Conservation (phyloP, 2,329 filamentous ascomycete species). For the Arthrinium phaeospermum region DNA sequence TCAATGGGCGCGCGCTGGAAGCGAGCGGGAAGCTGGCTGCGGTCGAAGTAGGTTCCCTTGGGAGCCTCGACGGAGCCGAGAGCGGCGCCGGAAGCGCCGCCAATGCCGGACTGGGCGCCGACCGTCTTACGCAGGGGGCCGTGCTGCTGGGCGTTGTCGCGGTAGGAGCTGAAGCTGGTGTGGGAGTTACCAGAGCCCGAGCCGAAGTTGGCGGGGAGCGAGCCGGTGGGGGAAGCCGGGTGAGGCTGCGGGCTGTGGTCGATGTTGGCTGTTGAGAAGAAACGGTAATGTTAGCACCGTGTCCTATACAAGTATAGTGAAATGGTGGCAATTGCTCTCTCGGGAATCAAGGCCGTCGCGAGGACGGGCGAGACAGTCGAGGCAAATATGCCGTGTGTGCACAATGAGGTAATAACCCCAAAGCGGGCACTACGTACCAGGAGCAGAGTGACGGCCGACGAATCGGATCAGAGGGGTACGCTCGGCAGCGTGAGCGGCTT, state of each 20-base stretch:
- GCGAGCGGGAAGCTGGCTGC: slow-evolving; percentile 82
- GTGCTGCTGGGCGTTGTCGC: slow-evolving; percentile 78
- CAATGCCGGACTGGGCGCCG: slow-evolving; percentile 48
- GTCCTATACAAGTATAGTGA: background rate
- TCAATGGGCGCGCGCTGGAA: slow-evolving; percentile 80
- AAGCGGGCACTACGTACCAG: slow-evolving; percentile 49
- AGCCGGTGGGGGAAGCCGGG: slow-evolving; percentile 70
- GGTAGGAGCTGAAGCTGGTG: slow-evolving; percentile 76
- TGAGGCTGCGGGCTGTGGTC: slow-evolving; percentile 78
- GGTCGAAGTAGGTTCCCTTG: slow-evolving; percentile 83
- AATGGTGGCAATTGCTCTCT: background rate
- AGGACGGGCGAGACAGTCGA: background rate
- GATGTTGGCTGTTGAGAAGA: slow-evolving; percentile 58
- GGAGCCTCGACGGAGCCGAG: slow-evolving; percentile 76
- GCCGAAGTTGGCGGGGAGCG: slow-evolving; percentile 63
- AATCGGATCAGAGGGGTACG: slow-evolving; percentile 68
- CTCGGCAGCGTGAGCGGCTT: slow-evolving; percentile 64
- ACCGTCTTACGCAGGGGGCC: slow-evolving; percentile 72
- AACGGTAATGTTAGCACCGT: slow-evolving; percentile 30
- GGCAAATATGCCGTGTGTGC: background rate
- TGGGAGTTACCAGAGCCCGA: slow-evolving; percentile 49
- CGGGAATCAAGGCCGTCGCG: background rate
- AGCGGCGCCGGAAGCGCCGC: slow-evolving; percentile 68
- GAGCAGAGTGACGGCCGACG: slow-evolving; percentile 60
- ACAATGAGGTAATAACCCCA: slow-evolving; percentile 2